Evolutionary conservation across 306 rosid genomes (phyloP), one percentile per base, ranked within the genome.

Genomic region (Dryas octopetala): DNA sequence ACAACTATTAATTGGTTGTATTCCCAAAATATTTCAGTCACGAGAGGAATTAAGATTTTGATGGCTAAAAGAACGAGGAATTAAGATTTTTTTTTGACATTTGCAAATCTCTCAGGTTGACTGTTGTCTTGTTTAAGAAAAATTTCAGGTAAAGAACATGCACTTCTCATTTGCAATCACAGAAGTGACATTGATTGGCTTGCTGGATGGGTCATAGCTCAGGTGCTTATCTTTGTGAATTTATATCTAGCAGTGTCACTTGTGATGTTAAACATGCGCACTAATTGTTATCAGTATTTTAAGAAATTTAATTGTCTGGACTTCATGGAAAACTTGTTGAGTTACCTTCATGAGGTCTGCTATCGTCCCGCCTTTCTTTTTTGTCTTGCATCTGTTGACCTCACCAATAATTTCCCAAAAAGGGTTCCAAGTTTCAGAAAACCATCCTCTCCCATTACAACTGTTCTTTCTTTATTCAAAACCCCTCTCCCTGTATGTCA

Each of bases 131-230:
- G 55, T 26, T 50, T 64, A 85, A 65, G 68, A 49, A 65, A 32
- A 82, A 78, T 76, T 78, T 26, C 73, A 94, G 98, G 98, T 52
- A 86, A 85, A 81, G 97, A 91, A 80, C 89, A 83, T 70, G 98
- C 98, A 28, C 91, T 94, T 76, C 5, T 94, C 62, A 82, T 94
- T 45, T 84, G 96, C 88, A 94, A 94, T 68, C 98, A 91, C 84
- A 88, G 87, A 79, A 86, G 98, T 69, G 97, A 94, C 87, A 90
- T 94, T 75, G 96, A 91, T 85, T 94, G 98, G 98, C 98, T 94
- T 79, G 85, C 90, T 68, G 98, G 97, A 81, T 91, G 94, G 95
- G 88, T 87, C 79, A 46, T 88, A 68, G 96, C 97, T 77, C 98
- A 94, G 98, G 98, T 91, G 76, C 66, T 65, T 82, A 70, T 54